Conservation (phyloP, 2,329 filamentous ascomycete genomes). For the Fusarium austroafricanum region DNA sequence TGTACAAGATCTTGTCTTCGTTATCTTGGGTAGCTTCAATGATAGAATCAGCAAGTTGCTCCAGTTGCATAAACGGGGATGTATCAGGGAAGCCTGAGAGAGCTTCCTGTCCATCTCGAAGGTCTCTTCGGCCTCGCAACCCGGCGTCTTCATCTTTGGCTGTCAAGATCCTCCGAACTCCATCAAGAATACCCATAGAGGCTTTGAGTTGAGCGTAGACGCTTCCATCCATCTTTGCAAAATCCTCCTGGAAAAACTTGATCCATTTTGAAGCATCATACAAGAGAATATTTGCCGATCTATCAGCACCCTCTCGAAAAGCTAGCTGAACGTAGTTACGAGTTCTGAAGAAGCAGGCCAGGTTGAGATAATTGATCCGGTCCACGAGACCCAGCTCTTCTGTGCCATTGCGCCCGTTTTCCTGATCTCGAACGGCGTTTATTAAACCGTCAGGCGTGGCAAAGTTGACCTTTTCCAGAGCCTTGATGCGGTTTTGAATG, state of each 20-base stretch:
- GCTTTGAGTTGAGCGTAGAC: constrained; percentile 9
- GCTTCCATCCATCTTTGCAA: constrained; percentile 24
- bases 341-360: constrained; percentile 28
- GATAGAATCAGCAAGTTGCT: neutral
- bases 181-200: constrained; percentile 24
- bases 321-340: constrained; percentile 29
- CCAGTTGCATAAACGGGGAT: constrained; percentile 9
- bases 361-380: constrained; percentile 35
- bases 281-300: constrained; percentile 11
- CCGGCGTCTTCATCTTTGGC: neutral
- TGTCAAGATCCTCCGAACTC: constrained; percentile 3
- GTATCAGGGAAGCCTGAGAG: neutral
- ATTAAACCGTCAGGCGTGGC: constrained; percentile 1
- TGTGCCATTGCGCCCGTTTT: neutral
- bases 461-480: neutral
- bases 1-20: neutral
- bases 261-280: constrained; percentile 18
- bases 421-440: neutral
- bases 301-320: neutral
- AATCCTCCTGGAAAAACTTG: constrained; percentile 8
- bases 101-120: neutral
- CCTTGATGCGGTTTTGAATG: neutral
- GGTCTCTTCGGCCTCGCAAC: neutral
- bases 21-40: neutral
- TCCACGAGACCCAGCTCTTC: constrained; percentile 12